Evolutionary conservation across 2,329 filamentous ascomycete genomes (phyloP), one percentile per base, ranked within the genome.

Genomic region (Teratosphaeria gauchensis): DNA sequence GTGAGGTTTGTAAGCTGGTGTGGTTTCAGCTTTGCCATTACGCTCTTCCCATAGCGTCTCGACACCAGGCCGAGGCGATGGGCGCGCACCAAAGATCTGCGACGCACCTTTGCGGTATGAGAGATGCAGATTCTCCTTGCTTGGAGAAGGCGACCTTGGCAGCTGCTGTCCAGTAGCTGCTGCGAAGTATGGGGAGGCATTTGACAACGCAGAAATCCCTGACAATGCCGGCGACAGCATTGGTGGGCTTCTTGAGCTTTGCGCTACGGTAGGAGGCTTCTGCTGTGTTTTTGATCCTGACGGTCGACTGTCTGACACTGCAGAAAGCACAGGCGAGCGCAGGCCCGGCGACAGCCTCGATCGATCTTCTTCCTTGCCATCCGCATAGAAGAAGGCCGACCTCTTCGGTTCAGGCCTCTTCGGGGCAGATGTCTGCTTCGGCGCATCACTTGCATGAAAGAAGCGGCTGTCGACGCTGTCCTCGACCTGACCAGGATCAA

Each of bases 361-460:
- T 21, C 59, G 57, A 19, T 72, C 68, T 52, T 77, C 76, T 61
- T 76, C 67, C 53, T 79, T 77, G 21, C 79, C 73, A 63, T 79
- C 80, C 4, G 78, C 78, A 64, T 81, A 79, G 63, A 80, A 76
- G 68, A 82, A 82, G 4, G 77, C 70, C 42, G 73, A 70, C 64
- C 80, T 82, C 71, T 74, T 77, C 28, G 64, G 62, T 61, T 63
- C 70, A 46, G 71, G 71, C 59, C 72, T 72, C 59, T 72, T 72
- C 16, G 69, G 62, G 55, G 62, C 58, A 28, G 64, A 57, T 54
- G 68, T 61, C 59, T 68, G 55, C 69, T 71, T 59, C 4, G 56
- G 72, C 46, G 82, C 88, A 65, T 96, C 90, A 71, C 86, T 90
- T 31, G 92, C 94, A 71, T 95, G 92, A 72, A 99, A 96, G 80